Base-by-base conservation (phyloP, 2,329 filamentous ascomycete species). In the Colletotrichum simmondsii region DNA sequence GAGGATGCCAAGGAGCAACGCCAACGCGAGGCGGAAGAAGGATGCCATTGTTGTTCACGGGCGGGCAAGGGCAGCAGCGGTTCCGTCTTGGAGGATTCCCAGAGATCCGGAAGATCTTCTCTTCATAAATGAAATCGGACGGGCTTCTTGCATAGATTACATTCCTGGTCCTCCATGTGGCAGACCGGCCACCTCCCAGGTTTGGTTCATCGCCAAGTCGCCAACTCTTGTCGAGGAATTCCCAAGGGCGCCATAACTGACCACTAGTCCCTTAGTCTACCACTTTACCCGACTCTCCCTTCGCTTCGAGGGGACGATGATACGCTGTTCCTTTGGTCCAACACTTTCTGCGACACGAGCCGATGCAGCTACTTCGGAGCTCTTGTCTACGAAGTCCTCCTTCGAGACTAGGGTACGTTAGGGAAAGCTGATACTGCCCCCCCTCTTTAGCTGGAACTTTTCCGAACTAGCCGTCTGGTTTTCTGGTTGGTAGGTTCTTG, bases 101-200 rank as follows among this genome's bases (percentile, higher is more conserved):
- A 63, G 24, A 30, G 52, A 59, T 53, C 59, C 52, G 65, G 65
- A 72, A 54, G 58, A 72, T 59, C 69, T 46, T 53, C 49, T 26
- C 42, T 54, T 69, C 46, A 69, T 71, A 58, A 71, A 71, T 68
- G 57, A 65, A 56, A 24, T 65, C 16, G 32, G 52, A 56, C 19
- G 52, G 46, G 22, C 16, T 56, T 35, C 16, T 30, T 42, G 62
- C 62, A 30, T 65, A 22, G 14, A 61, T 49, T 49, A 28, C 24
- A 61, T 72, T 46, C 35, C 68, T 14, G 35, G 53, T 5, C 24
- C 26, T 42, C 53, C 69, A 69, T 64, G 69, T 72, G 69, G 69
- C 65, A 64, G 65, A 42, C 30, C 65, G 32, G 58, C 53, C 35
- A n/a, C n/a, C 49, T 58, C 22, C 49, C 19, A 46, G 22, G n/a